phyloP scores from a whole-genome alignment of 129 eudicot genomes.

The Saussurea involucrata region DNA sequence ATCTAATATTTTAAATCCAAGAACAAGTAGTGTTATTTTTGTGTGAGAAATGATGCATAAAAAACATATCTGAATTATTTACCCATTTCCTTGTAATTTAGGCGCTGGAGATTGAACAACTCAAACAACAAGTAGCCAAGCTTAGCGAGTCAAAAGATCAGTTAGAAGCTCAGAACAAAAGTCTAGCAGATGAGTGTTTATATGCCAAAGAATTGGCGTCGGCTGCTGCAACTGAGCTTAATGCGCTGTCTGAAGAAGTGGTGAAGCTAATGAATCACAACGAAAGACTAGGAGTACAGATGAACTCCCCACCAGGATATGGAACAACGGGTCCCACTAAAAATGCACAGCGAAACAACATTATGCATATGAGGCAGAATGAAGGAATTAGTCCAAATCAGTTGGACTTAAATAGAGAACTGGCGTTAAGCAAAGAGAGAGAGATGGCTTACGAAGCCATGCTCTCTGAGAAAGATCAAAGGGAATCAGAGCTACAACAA shows the following conservation, averaged over 20 bases:
- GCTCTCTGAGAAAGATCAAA: constrained; percentile 46
- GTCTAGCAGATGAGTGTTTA: constrained; percentile 69
- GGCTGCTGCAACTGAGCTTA: constrained; percentile 74
- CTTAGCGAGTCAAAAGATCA: constrained; percentile 52
- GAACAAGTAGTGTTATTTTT: background rate
- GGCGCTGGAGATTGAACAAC: constrained; percentile 55
- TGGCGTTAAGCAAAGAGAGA: constrained; percentile 58
- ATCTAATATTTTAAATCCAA: background rate
- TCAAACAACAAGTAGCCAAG: constrained; percentile 39
- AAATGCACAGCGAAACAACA: constrained; percentile 36
- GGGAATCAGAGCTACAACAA: constrained; percentile 51
- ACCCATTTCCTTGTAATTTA: constrained; percentile 3
- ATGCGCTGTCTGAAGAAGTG: constrained; percentile 78
- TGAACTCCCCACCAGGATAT: constrained; percentile 48
- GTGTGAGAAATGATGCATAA: background rate
- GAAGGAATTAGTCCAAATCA: constrained; percentile 35
- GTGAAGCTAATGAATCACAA: constrained; percentile 79
- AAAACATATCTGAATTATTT: background rate
- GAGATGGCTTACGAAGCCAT: constrained; percentile 59
- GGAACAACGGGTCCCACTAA: constrained; percentile 23
- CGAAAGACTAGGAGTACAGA: constrained; percentile 49
- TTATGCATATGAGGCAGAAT: constrained; percentile 37
- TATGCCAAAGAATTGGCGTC: constrained; percentile 78
- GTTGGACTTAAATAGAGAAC: constrained; percentile 52
- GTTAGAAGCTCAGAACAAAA: constrained; percentile 60